Evolutionary conservation across 768 basidiomycete genomes (phyloP).

Genomic region (Rossbeevera mucosa): DNA sequence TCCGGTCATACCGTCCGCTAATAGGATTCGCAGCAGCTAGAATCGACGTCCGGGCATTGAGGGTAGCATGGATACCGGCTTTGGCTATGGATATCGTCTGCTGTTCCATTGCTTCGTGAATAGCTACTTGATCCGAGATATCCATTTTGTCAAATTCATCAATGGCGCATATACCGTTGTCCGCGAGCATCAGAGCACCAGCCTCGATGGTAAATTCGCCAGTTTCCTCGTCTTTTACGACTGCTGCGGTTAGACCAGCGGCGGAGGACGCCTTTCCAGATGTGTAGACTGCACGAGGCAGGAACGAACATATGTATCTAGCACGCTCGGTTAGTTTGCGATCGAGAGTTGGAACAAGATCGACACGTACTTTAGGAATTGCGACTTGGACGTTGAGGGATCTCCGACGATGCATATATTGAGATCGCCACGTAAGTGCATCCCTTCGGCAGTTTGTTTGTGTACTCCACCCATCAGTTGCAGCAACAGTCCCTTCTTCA

Average conservation of each 20-base stretch:
- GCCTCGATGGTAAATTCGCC: constrained; percentile 99
- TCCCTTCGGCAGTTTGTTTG: constrained; percentile 93
- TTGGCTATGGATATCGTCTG: constrained; percentile 99
- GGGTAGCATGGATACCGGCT: constrained; percentile 96
- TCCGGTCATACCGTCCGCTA: constrained; percentile 95
- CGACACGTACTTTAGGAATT: constrained; percentile 85
- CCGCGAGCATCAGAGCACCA: constrained; percentile 97
- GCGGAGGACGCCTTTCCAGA: constrained; percentile 99
- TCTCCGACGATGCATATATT: constrained; percentile 99
- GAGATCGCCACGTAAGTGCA: constrained; percentile 97
- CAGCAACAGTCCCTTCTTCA: constrained; percentile 93
- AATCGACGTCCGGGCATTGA: constrained; percentile 96
- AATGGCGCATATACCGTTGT: constrained; percentile 99
- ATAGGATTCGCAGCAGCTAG: constrained; percentile 97
- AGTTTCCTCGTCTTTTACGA: constrained; percentile 97
- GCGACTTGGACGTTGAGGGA: constrained; percentile 96
- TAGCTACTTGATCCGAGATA: constrained; percentile 95
- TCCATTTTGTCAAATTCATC: constrained; percentile 99
- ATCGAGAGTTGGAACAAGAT: background rate
- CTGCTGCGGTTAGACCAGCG: constrained; percentile 96
- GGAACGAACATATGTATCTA: constrained; percentile 96
- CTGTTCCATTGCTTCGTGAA: constrained; percentile 99
- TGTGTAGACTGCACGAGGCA: constrained; percentile 96
- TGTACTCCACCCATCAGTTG: constrained; percentile 99
- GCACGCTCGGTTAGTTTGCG: background rate